phyloP scores from a whole-genome alignment of 73 alveolate species.

The Paramecium sexaurelia region DNA sequence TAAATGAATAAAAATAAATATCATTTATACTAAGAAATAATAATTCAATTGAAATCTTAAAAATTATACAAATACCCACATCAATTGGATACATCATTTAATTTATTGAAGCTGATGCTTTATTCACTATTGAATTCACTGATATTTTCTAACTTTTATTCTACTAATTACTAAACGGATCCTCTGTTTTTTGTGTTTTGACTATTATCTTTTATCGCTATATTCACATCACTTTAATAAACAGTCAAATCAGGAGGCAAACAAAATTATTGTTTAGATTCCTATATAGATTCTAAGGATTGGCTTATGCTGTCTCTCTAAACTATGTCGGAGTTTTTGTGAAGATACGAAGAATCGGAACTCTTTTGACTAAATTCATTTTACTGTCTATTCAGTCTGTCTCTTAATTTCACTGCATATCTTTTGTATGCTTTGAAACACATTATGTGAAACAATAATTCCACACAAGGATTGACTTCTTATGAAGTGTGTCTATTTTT shows the following conservation, averaged over 20 bases:
- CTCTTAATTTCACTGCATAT: constrained; percentile 34
- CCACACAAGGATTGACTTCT: constrained; percentile 39
- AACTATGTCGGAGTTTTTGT: not conserved
- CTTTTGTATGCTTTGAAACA: constrained; percentile 41
- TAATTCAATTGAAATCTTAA: not conserved
- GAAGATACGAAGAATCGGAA: constrained; percentile 32
- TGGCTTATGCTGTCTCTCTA: constrained; percentile 1
- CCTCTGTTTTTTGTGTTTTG: not conserved
- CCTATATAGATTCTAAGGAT: not conserved
- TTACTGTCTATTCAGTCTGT: not conserved
- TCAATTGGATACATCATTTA: constrained; percentile 15
- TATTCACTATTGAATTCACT: not conserved
- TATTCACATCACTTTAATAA: constrained; percentile 31
- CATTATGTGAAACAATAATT: constrained; percentile 48
- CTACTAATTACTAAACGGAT: not conserved
- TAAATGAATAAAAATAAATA: not conserved
- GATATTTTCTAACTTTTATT: not conserved
- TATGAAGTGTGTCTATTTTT: not conserved
- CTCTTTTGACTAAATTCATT: constrained; percentile 23
- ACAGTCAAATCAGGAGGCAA: constrained; percentile 6
- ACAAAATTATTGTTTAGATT: not conserved
- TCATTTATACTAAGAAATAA: not conserved
- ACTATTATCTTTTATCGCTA: not conserved
- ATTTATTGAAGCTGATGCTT: constrained; percentile 6
- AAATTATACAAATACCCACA: too few relatives aligned